Conservation (phyloP, 768 basidiomycete genomes). For the Coprinellus micaceus region DNA sequence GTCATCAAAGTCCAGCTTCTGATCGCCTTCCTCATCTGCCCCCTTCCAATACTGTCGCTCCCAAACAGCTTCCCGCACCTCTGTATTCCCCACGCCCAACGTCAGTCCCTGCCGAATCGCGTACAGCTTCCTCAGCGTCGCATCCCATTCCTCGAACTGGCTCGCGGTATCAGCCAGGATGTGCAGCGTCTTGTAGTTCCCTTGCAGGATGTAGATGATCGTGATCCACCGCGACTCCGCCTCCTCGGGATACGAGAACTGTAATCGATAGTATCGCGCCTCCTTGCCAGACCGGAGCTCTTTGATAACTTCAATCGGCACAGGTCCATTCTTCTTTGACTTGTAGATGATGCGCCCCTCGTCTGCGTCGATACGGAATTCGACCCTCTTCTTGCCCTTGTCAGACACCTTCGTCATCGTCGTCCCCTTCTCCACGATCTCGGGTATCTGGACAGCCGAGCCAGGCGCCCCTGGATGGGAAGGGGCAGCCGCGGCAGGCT, state of each 20-base stretch:
- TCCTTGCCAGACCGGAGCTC: constrained; percentile 77
- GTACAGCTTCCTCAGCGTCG: constrained; percentile 60
- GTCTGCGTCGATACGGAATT: constrained; percentile 72
- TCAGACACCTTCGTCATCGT: constrained; percentile 80
- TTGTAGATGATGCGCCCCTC: constrained; percentile 73
- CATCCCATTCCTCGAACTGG: constrained; percentile 47
- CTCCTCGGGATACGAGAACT: constrained; percentile 60
- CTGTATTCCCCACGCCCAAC: constrained; percentile 60
- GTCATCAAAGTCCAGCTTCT: constrained; percentile 65
- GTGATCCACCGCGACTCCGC: constrained; percentile 79
- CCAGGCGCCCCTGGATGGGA: background rate
- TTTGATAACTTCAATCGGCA: constrained; percentile 82
- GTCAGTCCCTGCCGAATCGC: constrained; percentile 67
- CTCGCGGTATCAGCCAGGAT: constrained; percentile 65
- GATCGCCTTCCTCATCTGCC: constrained; percentile 58
- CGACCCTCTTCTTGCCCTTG: constrained; percentile 62
- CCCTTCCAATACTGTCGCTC: constrained; percentile 81
- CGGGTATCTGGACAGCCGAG: constrained; percentile 38
- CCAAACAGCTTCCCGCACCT: constrained; percentile 69
- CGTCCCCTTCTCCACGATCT: constrained; percentile 51
- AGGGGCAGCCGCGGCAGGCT: constrained; percentile 10
- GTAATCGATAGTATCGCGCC: constrained; percentile 66
- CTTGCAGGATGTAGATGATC: constrained; percentile 75
- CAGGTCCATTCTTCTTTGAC: constrained; percentile 59
- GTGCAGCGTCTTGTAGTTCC: constrained; percentile 82